Percentiles rank a stretch among this genome's conserved stretches.
Evolutionary conservation across 2,329 filamentous ascomycete species (phyloP).

Genomic region (Lasiodiplodia citricola): DNA sequence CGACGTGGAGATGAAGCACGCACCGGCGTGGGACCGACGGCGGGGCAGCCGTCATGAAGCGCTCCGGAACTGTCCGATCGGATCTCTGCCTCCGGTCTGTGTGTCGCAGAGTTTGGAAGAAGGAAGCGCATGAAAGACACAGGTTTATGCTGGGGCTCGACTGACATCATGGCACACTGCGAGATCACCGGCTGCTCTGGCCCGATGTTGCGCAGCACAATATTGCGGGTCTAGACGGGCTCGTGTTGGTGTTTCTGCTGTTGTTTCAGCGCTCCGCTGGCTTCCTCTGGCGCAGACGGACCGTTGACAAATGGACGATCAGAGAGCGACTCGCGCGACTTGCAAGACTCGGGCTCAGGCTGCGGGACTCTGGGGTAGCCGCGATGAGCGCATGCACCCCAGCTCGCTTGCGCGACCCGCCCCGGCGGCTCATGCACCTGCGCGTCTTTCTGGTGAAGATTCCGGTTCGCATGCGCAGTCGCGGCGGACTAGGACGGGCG

Average conservation of each 20-base stretch:
- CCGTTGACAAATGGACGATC: neutral
- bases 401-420: conserved; percentile 21
- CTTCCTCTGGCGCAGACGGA: neutral
- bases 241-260: conserved; percentile 12
- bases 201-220: neutral
- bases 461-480: conserved; percentile 20
- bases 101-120: neutral
- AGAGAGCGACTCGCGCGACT: neutral
- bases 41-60: conserved; percentile 6
- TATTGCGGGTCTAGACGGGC: neutral
- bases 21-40: neutral
- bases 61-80: conserved; percentile 10
- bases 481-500: conserved; percentile 10
- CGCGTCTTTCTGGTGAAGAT: conserved; percentile 20
- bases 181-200: conserved; percentile 2
- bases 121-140: conserved; percentile 1
- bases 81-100: conserved; percentile 13
- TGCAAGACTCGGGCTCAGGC: neutral
- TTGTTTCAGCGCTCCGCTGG: conserved; percentile 7
- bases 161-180: conserved; percentile 1
- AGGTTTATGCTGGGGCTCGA: neutral
- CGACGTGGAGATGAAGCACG: conserved; percentile 6
- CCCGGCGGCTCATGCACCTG: conserved; percentile 19
- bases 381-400: conserved; percentile 18
- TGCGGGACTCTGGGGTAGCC: neutral